phyloP scores from a whole-genome alignment of 768 basidiomycete genomes.

The Mycena capillaripes region DNA sequence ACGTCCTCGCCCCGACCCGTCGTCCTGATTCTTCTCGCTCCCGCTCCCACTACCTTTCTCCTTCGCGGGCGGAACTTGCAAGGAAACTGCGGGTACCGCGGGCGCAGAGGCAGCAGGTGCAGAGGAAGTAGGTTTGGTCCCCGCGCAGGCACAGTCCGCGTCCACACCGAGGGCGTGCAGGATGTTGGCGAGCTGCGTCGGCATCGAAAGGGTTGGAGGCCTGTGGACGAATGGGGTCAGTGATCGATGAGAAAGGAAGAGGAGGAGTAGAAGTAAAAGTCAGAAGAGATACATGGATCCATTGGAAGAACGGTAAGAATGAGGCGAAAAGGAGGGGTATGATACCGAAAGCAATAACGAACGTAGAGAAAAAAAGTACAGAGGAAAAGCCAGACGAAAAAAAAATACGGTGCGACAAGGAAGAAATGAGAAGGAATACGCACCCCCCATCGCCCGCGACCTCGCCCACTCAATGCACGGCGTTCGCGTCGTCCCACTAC shows the following conservation, averaged over 20 bases:
- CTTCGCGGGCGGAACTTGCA: too few relatives aligned
- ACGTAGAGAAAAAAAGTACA: not conserved
- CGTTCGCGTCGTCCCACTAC: conserved; percentile 97
- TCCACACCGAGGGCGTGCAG: conserved; percentile 74
- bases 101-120: not conserved
- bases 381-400: not conserved
- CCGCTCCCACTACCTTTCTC: not conserved
- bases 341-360: not conserved
- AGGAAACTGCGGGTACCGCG: not conserved
- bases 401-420: not conserved
- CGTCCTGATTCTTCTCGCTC: not conserved
- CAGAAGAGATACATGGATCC: not conserved
- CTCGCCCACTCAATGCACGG: conserved; percentile 68
- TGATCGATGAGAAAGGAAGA: not conserved
- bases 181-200: conserved; percentile 75
- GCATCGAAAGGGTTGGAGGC: conserved; percentile 52
- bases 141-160: conserved; percentile 71
- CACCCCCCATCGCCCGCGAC: conserved; percentile 75
- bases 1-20: conserved; percentile 7
- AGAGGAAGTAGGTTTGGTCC: too few relatives aligned
- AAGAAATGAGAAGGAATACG: conserved; percentile 56
- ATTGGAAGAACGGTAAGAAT: not conserved
- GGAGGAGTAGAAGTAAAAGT: too few relatives aligned
- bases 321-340: not conserved
- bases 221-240: not conserved